phyloP scores from a whole-genome alignment of 192 early-diverging fungal species.

The Phlyctochytrium bullatum region DNA sequence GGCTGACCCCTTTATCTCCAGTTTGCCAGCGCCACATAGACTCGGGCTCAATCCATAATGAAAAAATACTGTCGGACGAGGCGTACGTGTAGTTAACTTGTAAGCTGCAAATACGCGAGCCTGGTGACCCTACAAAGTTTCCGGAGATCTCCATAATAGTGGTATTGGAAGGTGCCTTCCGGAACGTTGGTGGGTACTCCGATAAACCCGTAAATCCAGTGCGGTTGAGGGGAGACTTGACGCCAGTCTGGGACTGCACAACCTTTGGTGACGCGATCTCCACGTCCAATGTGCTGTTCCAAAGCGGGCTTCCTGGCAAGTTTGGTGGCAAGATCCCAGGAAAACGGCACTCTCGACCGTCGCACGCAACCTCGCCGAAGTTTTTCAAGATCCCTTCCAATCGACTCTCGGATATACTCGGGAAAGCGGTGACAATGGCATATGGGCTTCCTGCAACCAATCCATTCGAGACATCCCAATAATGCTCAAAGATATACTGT shows the following conservation, averaged over 20 bases:
- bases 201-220: too few species aligned
- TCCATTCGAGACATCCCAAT: slow-evolving; percentile 15
- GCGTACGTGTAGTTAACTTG: background rate
- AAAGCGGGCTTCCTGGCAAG: too few species aligned
- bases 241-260: too few species aligned
- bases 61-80: background rate
- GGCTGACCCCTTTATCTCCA: background rate
- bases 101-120: background rate
- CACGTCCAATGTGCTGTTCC: too few species aligned
- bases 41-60: background rate
- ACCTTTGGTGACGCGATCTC: too few species aligned
- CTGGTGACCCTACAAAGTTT: background rate
- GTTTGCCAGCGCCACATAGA: slow-evolving; percentile 1
- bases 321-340: too few species aligned
- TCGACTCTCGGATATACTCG: background rate
- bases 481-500: slow-evolving; percentile 19
- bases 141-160: background rate
- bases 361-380: too few species aligned
- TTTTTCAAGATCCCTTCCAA: too few species aligned
- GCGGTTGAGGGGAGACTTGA: too few species aligned
- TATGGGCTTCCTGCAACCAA: background rate
- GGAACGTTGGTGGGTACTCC: too few species aligned
- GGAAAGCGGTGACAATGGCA: slow-evolving; percentile 6
- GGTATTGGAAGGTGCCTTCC: too few species aligned
- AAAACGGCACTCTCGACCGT: too few species aligned